Evolutionary conservation across 1,139 yeast genomes (phyloP).

Genomic region (Spathaspora sp.): DNA sequence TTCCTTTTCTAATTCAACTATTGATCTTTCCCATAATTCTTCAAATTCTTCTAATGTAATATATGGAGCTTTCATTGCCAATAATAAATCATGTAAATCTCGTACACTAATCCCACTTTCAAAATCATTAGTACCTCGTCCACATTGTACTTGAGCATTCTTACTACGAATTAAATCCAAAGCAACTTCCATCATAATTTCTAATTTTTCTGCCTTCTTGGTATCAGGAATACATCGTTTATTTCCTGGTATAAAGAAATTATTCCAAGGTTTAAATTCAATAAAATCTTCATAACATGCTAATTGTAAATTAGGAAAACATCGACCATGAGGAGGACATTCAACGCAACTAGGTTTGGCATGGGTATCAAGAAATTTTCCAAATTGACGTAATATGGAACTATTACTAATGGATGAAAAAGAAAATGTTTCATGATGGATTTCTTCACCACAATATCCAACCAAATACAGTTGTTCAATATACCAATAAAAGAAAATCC

Average conservation of each 20-base stretch:
- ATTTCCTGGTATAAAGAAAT: conserved; percentile 49
- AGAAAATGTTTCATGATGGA: conserved; percentile 37
- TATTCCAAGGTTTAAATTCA: conserved; percentile 58
- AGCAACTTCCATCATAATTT: conserved; percentile 66
- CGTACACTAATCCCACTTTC: conserved; percentile 53
- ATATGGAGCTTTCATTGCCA: conserved; percentile 56
- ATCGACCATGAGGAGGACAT: conserved; percentile 82
- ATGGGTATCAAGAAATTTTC: conserved; percentile 33
- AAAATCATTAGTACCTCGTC: conserved; percentile 45
- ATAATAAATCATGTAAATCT: conserved; percentile 60
- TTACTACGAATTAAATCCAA: conserved; percentile 65
- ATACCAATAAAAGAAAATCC: conserved; percentile 54
- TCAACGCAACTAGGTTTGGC: conserved; percentile 65
- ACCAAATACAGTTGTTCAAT: conserved; percentile 56
- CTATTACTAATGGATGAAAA: conserved; percentile 21
- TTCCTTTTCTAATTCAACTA: conserved; percentile 63
- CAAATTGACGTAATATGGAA: conserved; percentile 19
- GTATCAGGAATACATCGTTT: conserved; percentile 74
- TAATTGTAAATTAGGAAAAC: conserved; percentile 57
- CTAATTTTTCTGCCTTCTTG: conserved; percentile 65
- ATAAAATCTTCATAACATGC: conserved; percentile 73
- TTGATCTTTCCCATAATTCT: conserved; percentile 72
- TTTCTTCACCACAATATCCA: conserved; percentile 71
- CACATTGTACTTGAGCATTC: conserved; percentile 71
- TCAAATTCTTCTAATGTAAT: conserved; percentile 75